Percentiles rank a stretch among this genome's conserved stretches.
These are phyloP conservation scores for Magnaporthiopsis rhizophila DNA, from an alignment of 2,329 filamentous ascomycete genomes.

Conservation along the genomic window DNA sequence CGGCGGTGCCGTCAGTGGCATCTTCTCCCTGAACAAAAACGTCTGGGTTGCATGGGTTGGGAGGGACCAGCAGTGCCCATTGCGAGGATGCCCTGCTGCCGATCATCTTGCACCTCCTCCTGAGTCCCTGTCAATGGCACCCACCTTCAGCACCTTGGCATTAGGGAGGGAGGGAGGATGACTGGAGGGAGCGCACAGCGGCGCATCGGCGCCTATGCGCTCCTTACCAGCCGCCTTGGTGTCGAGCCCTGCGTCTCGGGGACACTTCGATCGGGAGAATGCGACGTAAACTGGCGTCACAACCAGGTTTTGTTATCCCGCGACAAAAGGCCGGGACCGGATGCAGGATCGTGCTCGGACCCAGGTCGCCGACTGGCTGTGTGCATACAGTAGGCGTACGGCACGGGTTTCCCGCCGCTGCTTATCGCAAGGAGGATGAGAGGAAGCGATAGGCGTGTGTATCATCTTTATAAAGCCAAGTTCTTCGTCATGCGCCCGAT, in stretches of 20 bases:
- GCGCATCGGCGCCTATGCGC: neutral
- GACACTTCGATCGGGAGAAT: neutral
- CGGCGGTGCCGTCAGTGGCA: neutral
- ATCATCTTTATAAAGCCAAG: neutral
- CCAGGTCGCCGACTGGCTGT: too few species aligned
- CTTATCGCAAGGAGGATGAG: neutral
- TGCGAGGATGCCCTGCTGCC: conserved; percentile 3
- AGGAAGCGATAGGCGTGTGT: neutral
- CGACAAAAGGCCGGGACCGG: neutral
- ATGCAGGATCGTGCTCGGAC: neutral
- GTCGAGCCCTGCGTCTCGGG: neutral
- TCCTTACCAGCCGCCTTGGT: neutral
- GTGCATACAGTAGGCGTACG: neutral
- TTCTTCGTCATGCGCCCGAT: neutral
- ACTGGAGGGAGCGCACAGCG: neutral
- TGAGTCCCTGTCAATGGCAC: neutral
- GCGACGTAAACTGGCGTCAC: neutral
- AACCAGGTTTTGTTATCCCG: neutral
- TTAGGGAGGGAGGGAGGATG: neutral
- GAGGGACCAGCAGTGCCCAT: neutral
- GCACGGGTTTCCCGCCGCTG: neutral
- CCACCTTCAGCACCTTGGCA: neutral
- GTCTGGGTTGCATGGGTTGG: neutral
- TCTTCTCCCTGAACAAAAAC: neutral
- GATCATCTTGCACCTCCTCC: neutral